Base-by-base conservation (phyloP, 495 filamentous ascomycete genomes). In the Penicillium simplicissimum region DNA sequence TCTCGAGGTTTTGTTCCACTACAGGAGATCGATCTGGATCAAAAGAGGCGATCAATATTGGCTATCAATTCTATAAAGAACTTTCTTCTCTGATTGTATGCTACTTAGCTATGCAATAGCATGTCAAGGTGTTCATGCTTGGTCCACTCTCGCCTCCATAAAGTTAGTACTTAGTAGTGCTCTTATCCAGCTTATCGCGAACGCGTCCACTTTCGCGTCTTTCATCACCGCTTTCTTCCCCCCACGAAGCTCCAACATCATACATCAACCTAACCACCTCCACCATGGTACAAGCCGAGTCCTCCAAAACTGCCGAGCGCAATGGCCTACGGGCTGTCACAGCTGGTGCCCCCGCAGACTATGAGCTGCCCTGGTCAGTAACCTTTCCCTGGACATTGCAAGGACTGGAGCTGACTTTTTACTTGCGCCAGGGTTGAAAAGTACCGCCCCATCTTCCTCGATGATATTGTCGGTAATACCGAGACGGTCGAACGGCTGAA, bases 401-500 rank as follows among this genome's bases (percentile, higher is more conserved):
- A 25, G 59, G 38, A 58, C 47, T 48, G 62, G 45, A 61, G 51
- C 63, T 65, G 54, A 66, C 37, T 43, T 25, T 38, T 53, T 45
- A 38, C 9, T 6, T n/a, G 14, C 19, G 35, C 34, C 62, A 97
- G 95, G 95, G 96, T 99, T 38, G 95, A 99, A 76, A 99, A 99
- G 74, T 99, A 99, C 77, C 86, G 95, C 43, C 95, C 95, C 0
- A 80, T 93, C 53, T 91, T 92, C 79, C 88, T 99, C 36, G 92
- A 97, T 78, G 95, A 99, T 71, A 87, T 99, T 52, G 96, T 98
- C 57, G 95, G 95, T 61, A 99, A 99, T 72, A 96, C 88, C 13
- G 95, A 99, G 73, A 99, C 95, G 0, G 88, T 99, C 66, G 96
- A 97, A 75, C 90, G 95, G 19, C 81, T 99, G 65, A 98, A 99